Evolutionary conservation across 805 yeast species (phyloP).

Genomic region (Candida loeiensis): DNA sequence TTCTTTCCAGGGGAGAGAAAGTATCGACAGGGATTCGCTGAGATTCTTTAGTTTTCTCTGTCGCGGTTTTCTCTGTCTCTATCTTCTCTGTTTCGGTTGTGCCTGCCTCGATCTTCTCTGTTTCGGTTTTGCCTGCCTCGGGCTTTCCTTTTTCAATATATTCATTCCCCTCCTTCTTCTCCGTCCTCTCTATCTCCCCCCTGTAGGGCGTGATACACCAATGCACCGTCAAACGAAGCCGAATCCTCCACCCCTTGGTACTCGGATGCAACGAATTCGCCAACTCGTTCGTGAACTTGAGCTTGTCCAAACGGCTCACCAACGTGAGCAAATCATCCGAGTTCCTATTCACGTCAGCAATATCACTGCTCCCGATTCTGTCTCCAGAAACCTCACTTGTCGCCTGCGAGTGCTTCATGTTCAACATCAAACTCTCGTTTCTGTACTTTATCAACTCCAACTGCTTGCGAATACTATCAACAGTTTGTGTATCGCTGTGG

Average conservation of each 20-base stretch:
- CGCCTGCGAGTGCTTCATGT: conserved; percentile 23
- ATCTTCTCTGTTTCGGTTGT: no score
- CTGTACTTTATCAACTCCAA: conserved; percentile 60
- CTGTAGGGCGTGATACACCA: conserved; percentile 43
- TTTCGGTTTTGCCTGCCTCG: no score
- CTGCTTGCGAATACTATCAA: conserved; percentile 42
- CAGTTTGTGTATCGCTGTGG: conserved; percentile 12
- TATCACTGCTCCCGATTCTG: conserved; percentile 12
- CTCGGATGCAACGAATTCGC: conserved; percentile 25
- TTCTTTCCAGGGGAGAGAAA: conserved; percentile 23
- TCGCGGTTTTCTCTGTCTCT: no score
- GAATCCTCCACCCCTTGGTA: conserved; percentile 26
- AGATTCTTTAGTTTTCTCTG: no score
- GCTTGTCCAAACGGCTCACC: conserved; percentile 35
- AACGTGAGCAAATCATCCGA: conserved; percentile 30
- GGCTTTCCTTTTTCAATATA: no score
- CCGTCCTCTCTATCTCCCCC: conserved; percentile 15
- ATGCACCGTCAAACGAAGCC: conserved; percentile 31
- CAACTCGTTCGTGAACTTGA: conserved; percentile 28
- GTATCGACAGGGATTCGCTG: no score
- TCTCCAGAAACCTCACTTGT: conserved; percentile 4
- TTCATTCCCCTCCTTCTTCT: conserved; percentile 1
- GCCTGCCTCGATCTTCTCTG: no score
- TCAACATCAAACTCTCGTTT: conserved; percentile 67
- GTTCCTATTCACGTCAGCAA: conserved; percentile 20